phyloP scores from a whole-genome alignment of 352 stramenopile species.

The Pythium volutum region DNA sequence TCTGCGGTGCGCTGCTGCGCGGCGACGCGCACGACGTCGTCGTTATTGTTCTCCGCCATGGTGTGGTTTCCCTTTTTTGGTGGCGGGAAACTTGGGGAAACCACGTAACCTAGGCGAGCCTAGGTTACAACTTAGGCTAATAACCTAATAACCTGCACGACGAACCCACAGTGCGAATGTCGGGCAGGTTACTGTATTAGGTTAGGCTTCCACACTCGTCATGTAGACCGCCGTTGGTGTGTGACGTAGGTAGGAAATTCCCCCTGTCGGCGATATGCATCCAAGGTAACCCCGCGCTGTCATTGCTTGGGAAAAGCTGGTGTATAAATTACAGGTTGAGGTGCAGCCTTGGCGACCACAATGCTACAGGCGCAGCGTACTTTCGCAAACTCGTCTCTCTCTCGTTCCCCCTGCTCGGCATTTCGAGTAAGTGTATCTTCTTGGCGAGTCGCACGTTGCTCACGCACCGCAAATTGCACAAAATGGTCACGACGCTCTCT shows the following conservation, averaged over 20 bases:
- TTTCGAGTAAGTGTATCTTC: background rate
- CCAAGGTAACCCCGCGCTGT: no score
- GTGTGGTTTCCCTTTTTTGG: background rate
- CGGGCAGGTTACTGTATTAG: no score
- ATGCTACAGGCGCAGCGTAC: no score
- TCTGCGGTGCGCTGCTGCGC: slow-evolving; percentile 33
- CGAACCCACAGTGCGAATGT: no score
- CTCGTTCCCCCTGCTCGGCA: no score
- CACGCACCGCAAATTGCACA: background rate
- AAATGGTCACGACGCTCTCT: background rate
- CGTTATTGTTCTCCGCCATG: slow-evolving; percentile 6
- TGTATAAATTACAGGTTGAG: slow-evolving; percentile 2
- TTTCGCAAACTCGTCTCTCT: no score
- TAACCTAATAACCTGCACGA: no score
- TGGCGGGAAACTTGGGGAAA: background rate
- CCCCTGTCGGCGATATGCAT: no score
- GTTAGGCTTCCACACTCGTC: background rate
- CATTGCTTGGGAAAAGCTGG: background rate
- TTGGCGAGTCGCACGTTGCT: background rate
- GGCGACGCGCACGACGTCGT: slow-evolving; percentile 25
- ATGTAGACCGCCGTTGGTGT: no score
- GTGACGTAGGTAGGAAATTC: no score
- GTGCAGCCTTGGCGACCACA: no score
- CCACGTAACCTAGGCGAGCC: background rate
- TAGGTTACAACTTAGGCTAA: no score